These are phyloP conservation scores for Nigrospora sphaerica DNA, from an alignment of 2,329 filamentous ascomycete genomes.

Conservation along the genomic window DNA sequence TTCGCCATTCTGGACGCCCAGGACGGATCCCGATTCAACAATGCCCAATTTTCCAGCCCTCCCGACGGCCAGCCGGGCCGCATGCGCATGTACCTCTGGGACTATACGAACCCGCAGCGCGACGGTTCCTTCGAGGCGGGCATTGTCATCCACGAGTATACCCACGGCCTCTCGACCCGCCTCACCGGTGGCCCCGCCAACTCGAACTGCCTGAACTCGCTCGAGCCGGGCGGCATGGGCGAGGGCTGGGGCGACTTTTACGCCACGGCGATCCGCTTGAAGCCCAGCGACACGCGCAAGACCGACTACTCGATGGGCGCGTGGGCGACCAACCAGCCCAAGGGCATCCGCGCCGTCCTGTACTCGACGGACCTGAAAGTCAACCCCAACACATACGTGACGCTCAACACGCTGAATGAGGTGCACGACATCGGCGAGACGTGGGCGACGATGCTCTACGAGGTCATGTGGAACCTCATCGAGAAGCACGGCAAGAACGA, in stretches of 20 bases:
- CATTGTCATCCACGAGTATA: constrained; percentile 54
- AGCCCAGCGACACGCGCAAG: constrained; percentile 32
- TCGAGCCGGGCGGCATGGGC: constrained; percentile 40
- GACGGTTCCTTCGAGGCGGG: constrained; percentile 53
- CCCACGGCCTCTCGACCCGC: constrained; percentile 48
- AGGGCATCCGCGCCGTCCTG: constrained; percentile 35
- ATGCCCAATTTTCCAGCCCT: constrained; percentile 50
- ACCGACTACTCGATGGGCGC: constrained; percentile 38
- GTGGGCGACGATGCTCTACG: constrained; percentile 44
- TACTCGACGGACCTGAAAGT: constrained; percentile 36
- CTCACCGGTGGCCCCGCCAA: constrained; percentile 52
- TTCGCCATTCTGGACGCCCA: constrained; percentile 50
- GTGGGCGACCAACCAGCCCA: constrained; percentile 31
- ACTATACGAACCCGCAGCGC: constrained; percentile 34
- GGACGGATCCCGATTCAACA: constrained; percentile 47
- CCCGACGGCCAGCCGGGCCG: constrained; percentile 41
- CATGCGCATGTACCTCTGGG: constrained; percentile 56
- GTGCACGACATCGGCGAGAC: constrained; percentile 39
- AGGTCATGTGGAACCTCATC: constrained; percentile 45
- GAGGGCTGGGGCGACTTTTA: constrained; percentile 45
- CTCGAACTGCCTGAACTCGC: constrained; percentile 32
- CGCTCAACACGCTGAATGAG: constrained; percentile 26
- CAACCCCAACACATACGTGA: constrained; percentile 38
- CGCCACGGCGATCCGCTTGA: constrained; percentile 38
- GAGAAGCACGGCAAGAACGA: constrained; percentile 42